Conservation (phyloP, 768 basidiomycete species). For the Rhodosporidiobolus odoratus region DNA sequence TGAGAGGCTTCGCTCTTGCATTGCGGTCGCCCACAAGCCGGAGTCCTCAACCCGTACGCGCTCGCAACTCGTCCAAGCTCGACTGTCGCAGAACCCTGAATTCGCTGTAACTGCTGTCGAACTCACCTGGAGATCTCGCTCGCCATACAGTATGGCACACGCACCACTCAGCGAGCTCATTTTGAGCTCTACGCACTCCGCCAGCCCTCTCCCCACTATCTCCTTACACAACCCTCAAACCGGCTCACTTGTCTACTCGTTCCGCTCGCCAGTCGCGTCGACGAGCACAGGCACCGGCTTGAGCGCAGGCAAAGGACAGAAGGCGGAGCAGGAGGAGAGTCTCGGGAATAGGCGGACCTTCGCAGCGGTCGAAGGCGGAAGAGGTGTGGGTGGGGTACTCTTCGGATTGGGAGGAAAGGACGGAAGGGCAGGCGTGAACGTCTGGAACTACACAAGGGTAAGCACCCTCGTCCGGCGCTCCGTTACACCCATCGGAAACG, state of each 20-base stretch:
- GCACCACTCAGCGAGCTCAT: slow-evolving; percentile 33
- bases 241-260: slow-evolving; percentile 32
- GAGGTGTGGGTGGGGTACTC: slow-evolving; percentile 75
- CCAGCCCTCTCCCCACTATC: slow-evolving; percentile 27
- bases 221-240: slow-evolving; percentile 31
- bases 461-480: slow-evolving; percentile 25
- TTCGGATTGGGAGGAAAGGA: slow-evolving; percentile 65
- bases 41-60: not conserved
- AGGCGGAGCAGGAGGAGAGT: not conserved
- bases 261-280: slow-evolving; percentile 24
- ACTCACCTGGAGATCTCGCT: not conserved
- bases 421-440: slow-evolving; percentile 80
- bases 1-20: no score
- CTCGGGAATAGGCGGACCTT: slow-evolving; percentile 45
- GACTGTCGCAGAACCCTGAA: not conserved
- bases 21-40: no score
- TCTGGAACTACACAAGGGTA: slow-evolving; percentile 90
- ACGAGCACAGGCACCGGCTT: slow-evolving; percentile 2
- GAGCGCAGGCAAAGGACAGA: not conserved
- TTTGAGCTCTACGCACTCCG: slow-evolving; percentile 19
- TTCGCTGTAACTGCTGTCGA: not conserved
- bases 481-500: not conserved
- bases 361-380: slow-evolving; percentile 61
- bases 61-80: slow-evolving; percentile 6
- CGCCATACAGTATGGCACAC: not conserved